phyloP scores from a whole-genome alignment of 225 moss, liverwort and hornwort species.

The Thuidium tamariscinum region DNA sequence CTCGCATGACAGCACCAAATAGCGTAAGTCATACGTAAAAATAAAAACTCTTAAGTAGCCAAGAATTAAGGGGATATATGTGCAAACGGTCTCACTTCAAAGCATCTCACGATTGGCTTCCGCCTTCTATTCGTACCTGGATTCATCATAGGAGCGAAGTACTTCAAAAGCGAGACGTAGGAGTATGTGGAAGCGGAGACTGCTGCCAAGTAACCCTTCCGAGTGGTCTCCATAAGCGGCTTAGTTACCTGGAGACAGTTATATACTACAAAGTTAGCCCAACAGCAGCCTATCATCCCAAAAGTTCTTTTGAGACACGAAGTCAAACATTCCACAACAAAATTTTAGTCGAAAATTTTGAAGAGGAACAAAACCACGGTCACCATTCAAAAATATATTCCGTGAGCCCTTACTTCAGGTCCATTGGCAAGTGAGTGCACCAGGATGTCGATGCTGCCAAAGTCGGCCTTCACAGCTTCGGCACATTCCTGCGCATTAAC shows the following conservation, averaged over 20 bases:
- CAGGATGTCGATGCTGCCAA: slow-evolving; percentile 86
- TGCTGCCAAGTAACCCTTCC: slow-evolving; percentile 92
- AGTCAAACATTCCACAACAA: not conserved
- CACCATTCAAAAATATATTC: not conserved
- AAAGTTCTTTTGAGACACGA: not conserved
- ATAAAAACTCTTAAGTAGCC: not conserved
- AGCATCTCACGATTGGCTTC: not conserved
- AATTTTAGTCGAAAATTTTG: not conserved
- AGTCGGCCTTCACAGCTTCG: slow-evolving; percentile 74
- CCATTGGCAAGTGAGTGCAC: slow-evolving; percentile 98
- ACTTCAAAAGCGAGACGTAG: slow-evolving; percentile 76
- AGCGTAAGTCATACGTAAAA: not conserved
- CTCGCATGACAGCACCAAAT: not conserved
- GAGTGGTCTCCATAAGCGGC: slow-evolving; percentile 85
- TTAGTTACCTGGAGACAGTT: slow-evolving; percentile 66
- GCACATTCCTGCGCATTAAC: slow-evolving; percentile 66
- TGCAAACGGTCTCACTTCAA: not conserved
- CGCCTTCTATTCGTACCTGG: slow-evolving; percentile 29
- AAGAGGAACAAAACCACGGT: not conserved
- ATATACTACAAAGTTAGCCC: not conserved
- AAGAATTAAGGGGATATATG: not conserved
- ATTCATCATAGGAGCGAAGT: slow-evolving; percentile 84
- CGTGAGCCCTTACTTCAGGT: slow-evolving; percentile 59
- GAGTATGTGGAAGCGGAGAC: slow-evolving; percentile 88
- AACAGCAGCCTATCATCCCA: not conserved